A percentile compares a stretch with the other conserved stretches of the same genome.
Conservation (phyloP, 805 yeast species). For the Candida silvatica region DNA sequence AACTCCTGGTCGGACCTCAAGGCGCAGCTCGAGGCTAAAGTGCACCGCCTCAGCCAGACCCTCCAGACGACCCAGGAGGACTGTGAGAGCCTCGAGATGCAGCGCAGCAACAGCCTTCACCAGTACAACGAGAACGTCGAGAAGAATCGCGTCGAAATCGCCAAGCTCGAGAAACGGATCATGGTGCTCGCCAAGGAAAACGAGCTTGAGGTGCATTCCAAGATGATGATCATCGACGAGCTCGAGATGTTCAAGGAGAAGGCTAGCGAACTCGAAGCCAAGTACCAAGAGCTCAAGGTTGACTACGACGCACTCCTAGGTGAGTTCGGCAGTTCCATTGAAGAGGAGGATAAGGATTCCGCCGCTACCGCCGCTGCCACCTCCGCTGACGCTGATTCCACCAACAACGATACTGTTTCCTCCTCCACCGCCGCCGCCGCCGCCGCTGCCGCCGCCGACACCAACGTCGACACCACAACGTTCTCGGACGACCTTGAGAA, state of each 20-base stretch:
- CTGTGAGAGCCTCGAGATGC: constrained; percentile 9
- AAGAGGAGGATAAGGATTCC: constrained; percentile 2
- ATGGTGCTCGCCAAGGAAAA: constrained; percentile 38
- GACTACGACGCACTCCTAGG: constrained; percentile 22
- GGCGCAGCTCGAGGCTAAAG: constrained; percentile 18
- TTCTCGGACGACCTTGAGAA: background rate
- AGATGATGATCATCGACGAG: constrained; percentile 44
- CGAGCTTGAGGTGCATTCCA: constrained; percentile 45
- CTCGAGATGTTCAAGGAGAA: constrained; percentile 39
- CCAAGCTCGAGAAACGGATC: constrained; percentile 18
- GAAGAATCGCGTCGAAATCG: constrained; percentile 12
- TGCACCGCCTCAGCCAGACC: constrained; percentile 14
- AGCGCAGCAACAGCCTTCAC: constrained; percentile 1
- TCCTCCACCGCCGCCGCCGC: background rate
- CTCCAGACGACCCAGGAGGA: constrained; percentile 10
- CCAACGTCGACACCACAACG: background rate
- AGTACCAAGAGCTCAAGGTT: constrained; percentile 18
- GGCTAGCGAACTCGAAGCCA: constrained; percentile 18
- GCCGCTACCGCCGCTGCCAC: constrained; percentile 1
- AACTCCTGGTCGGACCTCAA: constrained; percentile 20
- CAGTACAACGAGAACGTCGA: background rate
- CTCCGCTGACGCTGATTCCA: background rate
- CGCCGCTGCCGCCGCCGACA: too few relatives aligned
- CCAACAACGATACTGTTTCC: background rate
- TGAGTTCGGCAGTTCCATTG: constrained; percentile 10